These are phyloP conservation scores for Solanum hybrid DNA, from an alignment of 305 asterid species.

Conservation along the genomic window DNA sequence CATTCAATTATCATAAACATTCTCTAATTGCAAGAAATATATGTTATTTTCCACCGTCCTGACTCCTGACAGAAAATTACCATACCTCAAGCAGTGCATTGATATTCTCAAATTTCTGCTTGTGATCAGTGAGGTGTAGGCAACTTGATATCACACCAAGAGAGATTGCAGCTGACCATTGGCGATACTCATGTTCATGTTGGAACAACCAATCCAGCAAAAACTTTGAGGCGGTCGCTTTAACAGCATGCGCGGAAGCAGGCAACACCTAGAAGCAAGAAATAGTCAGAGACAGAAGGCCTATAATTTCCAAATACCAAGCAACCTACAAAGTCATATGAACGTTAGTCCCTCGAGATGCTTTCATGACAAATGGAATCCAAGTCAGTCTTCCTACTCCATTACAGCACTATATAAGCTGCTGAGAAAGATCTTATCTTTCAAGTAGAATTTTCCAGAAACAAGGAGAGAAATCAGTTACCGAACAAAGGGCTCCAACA, in stretches of 20 bases:
- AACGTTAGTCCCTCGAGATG: neutral
- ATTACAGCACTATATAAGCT: neutral
- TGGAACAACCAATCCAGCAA: conserved; percentile 72
- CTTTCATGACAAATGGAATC: neutral
- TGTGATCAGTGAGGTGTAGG: conserved; percentile 81
- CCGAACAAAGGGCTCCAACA: conserved; percentile 85
- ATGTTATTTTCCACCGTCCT: neutral
- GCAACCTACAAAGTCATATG: neutral
- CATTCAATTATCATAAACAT: neutral
- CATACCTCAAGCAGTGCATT: conserved; percentile 77
- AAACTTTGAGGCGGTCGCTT: conserved; percentile 64
- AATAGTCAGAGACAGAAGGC: conserved; percentile 6
- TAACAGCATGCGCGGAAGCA: conserved; percentile 59
- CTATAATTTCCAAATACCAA: neutral
- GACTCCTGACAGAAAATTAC: neutral
- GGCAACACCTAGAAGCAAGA: conserved; percentile 58
- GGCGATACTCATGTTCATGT: conserved; percentile 84
- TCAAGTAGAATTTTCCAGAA: neutral
- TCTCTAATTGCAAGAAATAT: neutral
- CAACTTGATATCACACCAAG: conserved; percentile 90
- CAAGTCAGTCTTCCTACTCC: neutral
- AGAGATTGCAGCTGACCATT: conserved; percentile 96
- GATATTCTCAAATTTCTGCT: conserved; percentile 63
- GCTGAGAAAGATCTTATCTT: neutral
- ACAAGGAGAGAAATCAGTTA: conserved; percentile 15